Conservation (phyloP, 2,329 filamentous ascomycete species). For the Ustilaginoidea virens region DNA sequence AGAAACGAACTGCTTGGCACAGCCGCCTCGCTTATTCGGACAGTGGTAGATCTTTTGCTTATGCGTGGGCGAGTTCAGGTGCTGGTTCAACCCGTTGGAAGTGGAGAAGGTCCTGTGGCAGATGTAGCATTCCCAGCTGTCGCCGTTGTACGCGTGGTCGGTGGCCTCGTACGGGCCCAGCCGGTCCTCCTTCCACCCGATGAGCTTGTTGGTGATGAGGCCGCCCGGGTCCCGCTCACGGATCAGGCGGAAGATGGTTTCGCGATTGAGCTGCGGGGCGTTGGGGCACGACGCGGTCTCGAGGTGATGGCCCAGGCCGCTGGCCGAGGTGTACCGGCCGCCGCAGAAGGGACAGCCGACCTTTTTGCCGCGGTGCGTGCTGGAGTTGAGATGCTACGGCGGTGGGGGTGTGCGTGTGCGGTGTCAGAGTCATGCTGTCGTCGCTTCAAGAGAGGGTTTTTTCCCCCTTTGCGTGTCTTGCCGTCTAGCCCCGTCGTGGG, state of each 20-base stretch:
- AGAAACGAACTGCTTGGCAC: conserved; percentile 20
- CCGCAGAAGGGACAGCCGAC: conserved; percentile 41
- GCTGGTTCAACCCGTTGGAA: conserved; percentile 24
- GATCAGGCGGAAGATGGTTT: conserved; percentile 29
- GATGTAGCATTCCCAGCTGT: conserved; percentile 14
- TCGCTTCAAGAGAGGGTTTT: too few relatives aligned
- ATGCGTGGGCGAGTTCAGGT: conserved; percentile 33
- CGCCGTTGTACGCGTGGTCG: conserved; percentile 25
- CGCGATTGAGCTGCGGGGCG: conserved; percentile 27
- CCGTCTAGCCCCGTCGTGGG: too few relatives aligned
- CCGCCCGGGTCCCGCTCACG: conserved; percentile 28
- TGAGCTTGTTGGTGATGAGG: conserved; percentile 32
- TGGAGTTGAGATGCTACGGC: conserved; percentile 37
- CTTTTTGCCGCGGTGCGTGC: conserved; percentile 26
- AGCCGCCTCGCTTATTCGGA: conserved; percentile 13
- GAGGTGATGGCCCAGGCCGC: conserved; percentile 37
- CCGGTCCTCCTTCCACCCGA: conserved; percentile 22
- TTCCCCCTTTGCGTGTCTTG: not conserved
- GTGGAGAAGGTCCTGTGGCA: conserved; percentile 28
- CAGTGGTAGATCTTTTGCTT: conserved; percentile 24
- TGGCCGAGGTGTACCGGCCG: conserved; percentile 27
- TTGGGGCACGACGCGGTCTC: conserved; percentile 35
- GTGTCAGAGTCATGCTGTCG: too few relatives aligned
- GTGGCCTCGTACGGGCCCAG: conserved; percentile 21
- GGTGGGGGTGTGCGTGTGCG: too few relatives aligned